Conservation (phyloP, 225 moss, liverwort and hornwort species). For the Climacium dendroides region DNA sequence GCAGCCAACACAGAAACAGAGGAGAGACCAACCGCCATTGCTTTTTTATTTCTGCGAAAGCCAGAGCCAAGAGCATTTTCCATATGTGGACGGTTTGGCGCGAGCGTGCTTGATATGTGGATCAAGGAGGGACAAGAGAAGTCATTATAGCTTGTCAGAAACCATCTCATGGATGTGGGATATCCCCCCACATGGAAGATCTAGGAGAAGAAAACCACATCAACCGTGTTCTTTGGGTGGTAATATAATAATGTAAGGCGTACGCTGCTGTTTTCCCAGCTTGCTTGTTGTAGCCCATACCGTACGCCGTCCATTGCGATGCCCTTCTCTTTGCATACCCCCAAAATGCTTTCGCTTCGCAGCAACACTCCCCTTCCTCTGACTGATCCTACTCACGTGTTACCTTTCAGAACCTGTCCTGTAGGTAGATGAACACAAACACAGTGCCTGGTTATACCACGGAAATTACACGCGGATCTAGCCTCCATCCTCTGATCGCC, state of each 20-base stretch:
- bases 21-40: slow-evolving; percentile 80
- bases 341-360: slow-evolving; percentile 48
- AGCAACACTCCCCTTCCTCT: slow-evolving; percentile 63
- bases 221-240: slow-evolving; percentile 67
- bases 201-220: slow-evolving; percentile 98
- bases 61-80: slow-evolving; percentile 91
- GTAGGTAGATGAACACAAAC: slow-evolving; percentile 59
- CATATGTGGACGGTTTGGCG: slow-evolving; percentile 78
- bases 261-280: slow-evolving; percentile 99
- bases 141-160: slow-evolving; percentile 58
- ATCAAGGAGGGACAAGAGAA: slow-evolving; percentile 66
- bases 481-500: slow-evolving; percentile 43
- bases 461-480: slow-evolving; percentile 24
- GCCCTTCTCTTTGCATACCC: slow-evolving; percentile 89
- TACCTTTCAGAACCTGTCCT: slow-evolving; percentile 46
- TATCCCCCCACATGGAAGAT: slow-evolving; percentile 88
- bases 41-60: slow-evolving; percentile 98
- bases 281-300: slow-evolving; percentile 95
- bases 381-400: slow-evolving; percentile 38
- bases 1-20: slow-evolving; percentile 99
- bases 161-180: slow-evolving; percentile 59
- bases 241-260: slow-evolving; percentile 92
- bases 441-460: slow-evolving; percentile 47
- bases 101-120: slow-evolving; percentile 86
- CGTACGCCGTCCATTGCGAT: slow-evolving; percentile 99